These are phyloP conservation scores for Decorospora gaudefroyi DNA, from an alignment of 2,329 filamentous ascomycete genomes.

Conservation along the genomic window DNA sequence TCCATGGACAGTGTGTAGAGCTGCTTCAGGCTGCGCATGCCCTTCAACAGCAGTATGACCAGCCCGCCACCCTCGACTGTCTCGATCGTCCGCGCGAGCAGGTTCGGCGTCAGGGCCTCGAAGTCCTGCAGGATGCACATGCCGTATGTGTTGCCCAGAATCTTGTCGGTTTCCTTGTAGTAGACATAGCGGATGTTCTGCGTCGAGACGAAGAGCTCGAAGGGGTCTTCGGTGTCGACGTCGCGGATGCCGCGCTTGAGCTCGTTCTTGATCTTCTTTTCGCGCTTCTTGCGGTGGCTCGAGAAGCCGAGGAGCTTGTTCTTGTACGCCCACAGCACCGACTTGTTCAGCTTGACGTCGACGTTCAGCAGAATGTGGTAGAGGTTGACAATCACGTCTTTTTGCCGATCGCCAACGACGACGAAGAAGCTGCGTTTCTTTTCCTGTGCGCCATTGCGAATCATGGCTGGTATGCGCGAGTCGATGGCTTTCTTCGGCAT, in stretches of 20 bases:
- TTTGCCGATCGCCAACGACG: conserved; percentile 88
- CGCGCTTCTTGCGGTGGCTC: conserved; percentile 93
- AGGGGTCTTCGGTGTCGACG: conserved; percentile 88
- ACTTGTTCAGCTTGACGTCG: conserved; percentile 94
- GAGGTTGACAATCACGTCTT: conserved; percentile 94
- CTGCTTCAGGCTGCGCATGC: conserved; percentile 96
- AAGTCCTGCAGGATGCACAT: conserved; percentile 99
- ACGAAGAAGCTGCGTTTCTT: conserved; percentile 99
- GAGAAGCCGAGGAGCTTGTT: conserved; percentile 95
- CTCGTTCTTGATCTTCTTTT: conserved; percentile 97
- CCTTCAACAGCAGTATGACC: conserved; percentile 87
- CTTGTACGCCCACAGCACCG: conserved; percentile 98
- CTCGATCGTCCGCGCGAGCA: conserved; percentile 91
- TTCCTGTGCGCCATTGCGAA: conserved; percentile 59
- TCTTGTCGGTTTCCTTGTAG: conserved; percentile 99
- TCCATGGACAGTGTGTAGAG: conserved; percentile 98
- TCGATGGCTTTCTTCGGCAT: conserved; percentile 49
- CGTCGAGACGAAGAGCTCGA: conserved; percentile 94
- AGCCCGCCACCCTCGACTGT: conserved; percentile 96
- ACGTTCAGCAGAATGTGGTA: conserved; percentile 91
- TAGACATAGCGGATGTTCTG: conserved; percentile 99
- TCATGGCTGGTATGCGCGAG: conserved; percentile 48
- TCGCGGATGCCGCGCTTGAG: conserved; percentile 94
- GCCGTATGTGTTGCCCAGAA: conserved; percentile 94
- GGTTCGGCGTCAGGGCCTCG: conserved; percentile 95